Evolutionary conservation across 2,329 filamentous ascomycete species (phyloP).

Genomic region (Colletotrichum truncatum): DNA sequence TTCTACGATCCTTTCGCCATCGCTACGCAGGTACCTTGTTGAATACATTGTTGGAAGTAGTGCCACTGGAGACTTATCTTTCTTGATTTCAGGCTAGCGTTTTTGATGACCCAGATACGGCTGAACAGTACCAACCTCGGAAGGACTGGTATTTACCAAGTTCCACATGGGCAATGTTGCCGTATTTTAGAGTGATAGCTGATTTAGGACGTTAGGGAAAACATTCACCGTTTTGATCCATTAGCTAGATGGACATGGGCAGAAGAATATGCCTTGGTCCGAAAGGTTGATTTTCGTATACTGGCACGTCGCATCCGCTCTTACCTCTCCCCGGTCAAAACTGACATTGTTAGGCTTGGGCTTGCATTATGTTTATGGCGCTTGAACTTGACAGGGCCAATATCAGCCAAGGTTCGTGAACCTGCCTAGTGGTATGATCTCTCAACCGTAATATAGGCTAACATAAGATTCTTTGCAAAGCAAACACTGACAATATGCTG

Average conservation of each 20-base stretch:
- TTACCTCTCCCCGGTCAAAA: conserved; percentile 49
- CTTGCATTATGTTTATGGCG: conserved; percentile 58
- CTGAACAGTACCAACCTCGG: conserved; percentile 45
- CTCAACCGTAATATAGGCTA: too few relatives aligned
- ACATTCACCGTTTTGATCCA: conserved; percentile 57
- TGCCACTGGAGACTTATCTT: not conserved
- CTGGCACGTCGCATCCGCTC: conserved; percentile 50
- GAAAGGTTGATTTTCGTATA: conserved; percentile 52
- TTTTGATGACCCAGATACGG: conserved; percentile 47
- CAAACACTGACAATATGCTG: conserved; percentile 58
- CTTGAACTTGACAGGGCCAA: conserved; percentile 57
- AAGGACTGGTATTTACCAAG: conserved; percentile 36
- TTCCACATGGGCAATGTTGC: too few relatives aligned
- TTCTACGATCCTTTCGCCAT: conserved; percentile 41
- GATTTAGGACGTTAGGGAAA: conserved; percentile 41
- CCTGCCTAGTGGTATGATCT: accelerated
- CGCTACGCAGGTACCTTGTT: conserved; percentile 39
- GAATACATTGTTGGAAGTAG: not conserved
- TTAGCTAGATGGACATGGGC: conserved; percentile 51
- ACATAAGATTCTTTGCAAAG: conserved; percentile 40
- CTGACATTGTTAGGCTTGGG: conserved; percentile 49
- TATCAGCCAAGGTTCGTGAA: conserved; percentile 44
- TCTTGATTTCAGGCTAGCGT: conserved; percentile 40
- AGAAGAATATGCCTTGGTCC: conserved; percentile 47
- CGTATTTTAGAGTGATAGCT: not conserved